Percentiles rank a stretch among this genome's conserved stretches.
phyloP scores from a whole-genome alignment of 805 yeast species.

The Blastobotrys terrestris region DNA sequence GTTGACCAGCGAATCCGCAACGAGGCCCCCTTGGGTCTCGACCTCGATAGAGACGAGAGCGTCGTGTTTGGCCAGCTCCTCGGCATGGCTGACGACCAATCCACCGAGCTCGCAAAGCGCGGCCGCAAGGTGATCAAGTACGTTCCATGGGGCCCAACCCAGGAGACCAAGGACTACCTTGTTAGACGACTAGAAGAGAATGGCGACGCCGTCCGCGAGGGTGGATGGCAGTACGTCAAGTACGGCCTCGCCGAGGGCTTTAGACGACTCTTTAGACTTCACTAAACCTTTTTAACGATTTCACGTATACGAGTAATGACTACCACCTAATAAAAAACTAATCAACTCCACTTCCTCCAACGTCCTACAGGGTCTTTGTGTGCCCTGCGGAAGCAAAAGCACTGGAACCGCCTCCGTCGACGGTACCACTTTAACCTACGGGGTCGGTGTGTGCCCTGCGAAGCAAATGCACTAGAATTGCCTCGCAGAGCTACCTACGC shows the following conservation, averaged over 20 bases:
- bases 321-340: neutral
- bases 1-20: slow-evolving; percentile 52
- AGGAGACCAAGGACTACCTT: slow-evolving; percentile 85
- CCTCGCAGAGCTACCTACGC: too few species aligned
- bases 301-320: neutral
- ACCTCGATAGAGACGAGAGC: slow-evolving; percentile 22
- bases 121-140: slow-evolving; percentile 80
- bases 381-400: too few species aligned
- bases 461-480: too few species aligned
- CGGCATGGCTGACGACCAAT: slow-evolving; percentile 93
- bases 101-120: slow-evolving; percentile 62
- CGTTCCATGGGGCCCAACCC: slow-evolving; percentile 97
- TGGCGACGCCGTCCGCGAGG: slow-evolving; percentile 79
- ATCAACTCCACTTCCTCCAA: too few species aligned
- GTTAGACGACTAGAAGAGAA: slow-evolving; percentile 89
- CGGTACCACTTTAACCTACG: too few species aligned
- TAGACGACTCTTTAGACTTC: slow-evolving; percentile 9
- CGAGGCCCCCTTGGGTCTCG: slow-evolving; percentile 25
- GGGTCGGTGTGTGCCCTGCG: too few species aligned
- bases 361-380: too few species aligned
- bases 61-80: slow-evolving; percentile 84
- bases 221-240: slow-evolving; percentile 24
- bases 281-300: neutral
- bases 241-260: slow-evolving; percentile 19
- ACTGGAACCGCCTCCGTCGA: too few species aligned